These are phyloP conservation scores for Penicillium sp. DNA, from an alignment of 2,329 filamentous ascomycete genomes.

Conservation along the genomic window DNA sequence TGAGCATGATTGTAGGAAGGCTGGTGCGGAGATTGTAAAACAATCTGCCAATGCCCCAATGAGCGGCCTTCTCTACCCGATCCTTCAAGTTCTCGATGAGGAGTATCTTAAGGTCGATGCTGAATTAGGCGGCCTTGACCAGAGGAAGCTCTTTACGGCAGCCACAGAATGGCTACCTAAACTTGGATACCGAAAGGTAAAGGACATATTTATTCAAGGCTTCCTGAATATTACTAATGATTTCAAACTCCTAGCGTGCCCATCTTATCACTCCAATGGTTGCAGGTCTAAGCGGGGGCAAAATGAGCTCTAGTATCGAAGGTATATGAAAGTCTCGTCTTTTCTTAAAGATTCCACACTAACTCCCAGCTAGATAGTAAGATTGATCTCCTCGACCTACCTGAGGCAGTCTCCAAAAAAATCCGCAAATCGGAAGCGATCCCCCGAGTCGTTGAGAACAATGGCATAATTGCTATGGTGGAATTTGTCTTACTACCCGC, in stretches of 20 bases:
- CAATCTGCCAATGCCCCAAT: conserved; percentile 78
- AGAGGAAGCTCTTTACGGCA: conserved; percentile 46
- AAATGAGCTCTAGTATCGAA: conserved; percentile 78
- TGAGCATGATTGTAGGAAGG: no score
- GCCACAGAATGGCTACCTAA: conserved; percentile 84
- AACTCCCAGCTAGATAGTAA: conserved; percentile 54
- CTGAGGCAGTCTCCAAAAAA: conserved; percentile 78
- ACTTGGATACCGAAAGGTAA: conserved; percentile 77
- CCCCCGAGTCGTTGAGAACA: conserved; percentile 77
- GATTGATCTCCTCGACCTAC: conserved; percentile 81
- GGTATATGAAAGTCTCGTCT: no score
- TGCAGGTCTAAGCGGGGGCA: conserved; percentile 77
- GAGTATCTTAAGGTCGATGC: no score
- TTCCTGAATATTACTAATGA: background rate
- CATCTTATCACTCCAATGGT: conserved; percentile 86
- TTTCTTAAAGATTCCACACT: background rate
- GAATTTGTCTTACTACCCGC: conserved; percentile 86
- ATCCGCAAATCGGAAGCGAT: conserved; percentile 81
- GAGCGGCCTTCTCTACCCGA: conserved; percentile 76
- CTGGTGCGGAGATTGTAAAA: conserved; percentile 93
- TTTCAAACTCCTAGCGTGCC: no score
- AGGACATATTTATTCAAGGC: background rate
- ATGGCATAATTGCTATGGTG: conserved; percentile 84
- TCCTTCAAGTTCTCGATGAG: conserved; percentile 69
- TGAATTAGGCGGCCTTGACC: no score